Conservation (phyloP, 805 yeast genomes). For the Ogataea ganodermae region DNA sequence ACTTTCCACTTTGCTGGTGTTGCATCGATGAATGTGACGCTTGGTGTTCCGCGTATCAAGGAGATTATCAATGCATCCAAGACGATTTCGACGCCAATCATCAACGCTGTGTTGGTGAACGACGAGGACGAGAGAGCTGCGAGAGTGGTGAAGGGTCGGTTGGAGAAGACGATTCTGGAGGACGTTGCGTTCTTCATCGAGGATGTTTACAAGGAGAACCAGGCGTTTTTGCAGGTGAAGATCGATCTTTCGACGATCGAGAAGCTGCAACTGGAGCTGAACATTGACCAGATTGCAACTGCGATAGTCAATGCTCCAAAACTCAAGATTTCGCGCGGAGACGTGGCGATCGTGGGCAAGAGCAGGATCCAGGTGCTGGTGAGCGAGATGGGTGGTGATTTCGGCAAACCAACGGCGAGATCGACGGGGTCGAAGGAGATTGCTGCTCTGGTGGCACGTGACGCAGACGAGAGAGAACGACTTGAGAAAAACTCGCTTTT, state of each 20-base stretch:
- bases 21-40: slow-evolving; percentile 97
- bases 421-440: slow-evolving; percentile 38
- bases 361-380: slow-evolving; percentile 70
- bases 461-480: slow-evolving; percentile 40
- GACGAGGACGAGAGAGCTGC: slow-evolving; percentile 97
- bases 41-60: slow-evolving; percentile 99
- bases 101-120: slow-evolving; percentile 90
- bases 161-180: slow-evolving; percentile 85
- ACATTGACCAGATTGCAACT: slow-evolving; percentile 78
- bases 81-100: slow-evolving; percentile 92
- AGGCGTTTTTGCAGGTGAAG: slow-evolving; percentile 78
- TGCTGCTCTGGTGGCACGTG: slow-evolving; percentile 32
- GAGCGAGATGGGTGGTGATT: slow-evolving; percentile 41
- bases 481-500: slow-evolving; percentile 56
- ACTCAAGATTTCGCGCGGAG: slow-evolving; percentile 74
- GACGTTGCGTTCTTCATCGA: slow-evolving; percentile 90
- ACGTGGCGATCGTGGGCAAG: slow-evolving; percentile 65
- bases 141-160: slow-evolving; percentile 95
- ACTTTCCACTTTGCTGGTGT: slow-evolving; percentile 94
- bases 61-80: slow-evolving; percentile 98
- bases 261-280: slow-evolving; percentile 83
- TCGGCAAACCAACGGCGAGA: slow-evolving; percentile 44
- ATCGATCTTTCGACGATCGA: slow-evolving; percentile 85
- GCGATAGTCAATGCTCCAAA: slow-evolving; percentile 88
- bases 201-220: slow-evolving; percentile 83